phyloP scores from a whole-genome alignment of 257 asterid species.

The Parsonsia alboflavescens region DNA sequence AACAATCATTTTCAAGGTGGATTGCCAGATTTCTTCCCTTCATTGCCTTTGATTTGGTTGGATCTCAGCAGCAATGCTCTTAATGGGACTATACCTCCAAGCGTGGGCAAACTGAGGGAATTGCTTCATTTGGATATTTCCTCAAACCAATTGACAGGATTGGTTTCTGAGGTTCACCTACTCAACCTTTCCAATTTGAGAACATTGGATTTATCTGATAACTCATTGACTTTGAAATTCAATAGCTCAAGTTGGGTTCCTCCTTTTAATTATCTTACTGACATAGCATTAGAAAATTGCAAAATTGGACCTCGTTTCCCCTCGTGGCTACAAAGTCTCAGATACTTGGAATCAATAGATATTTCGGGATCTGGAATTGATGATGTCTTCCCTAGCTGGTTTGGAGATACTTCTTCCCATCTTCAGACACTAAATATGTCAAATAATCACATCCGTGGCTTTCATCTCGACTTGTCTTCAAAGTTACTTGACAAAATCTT shows the following conservation, averaged over 20 bases:
- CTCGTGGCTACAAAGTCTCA: too few species aligned
- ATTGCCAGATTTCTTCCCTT: background rate
- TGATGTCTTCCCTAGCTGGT: too few species aligned
- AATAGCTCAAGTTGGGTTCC: slow-evolving; percentile 21
- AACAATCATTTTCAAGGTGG: slow-evolving; percentile 17
- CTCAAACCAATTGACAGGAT: slow-evolving; percentile 21
- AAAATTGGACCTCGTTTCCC: too few species aligned
- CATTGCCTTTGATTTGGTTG: slow-evolving; percentile 10
- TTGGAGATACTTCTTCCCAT: too few species aligned
- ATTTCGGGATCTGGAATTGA: too few species aligned
- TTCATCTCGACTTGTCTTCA: background rate
- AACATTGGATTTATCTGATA: background rate
- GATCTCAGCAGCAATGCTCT: background rate
- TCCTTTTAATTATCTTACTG: slow-evolving; percentile 18
- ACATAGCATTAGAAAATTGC: background rate
- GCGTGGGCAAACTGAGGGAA: slow-evolving; percentile 13
- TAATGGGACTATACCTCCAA: slow-evolving; percentile 8
- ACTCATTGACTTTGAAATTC: too few species aligned
- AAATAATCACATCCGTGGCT: background rate
- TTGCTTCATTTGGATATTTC: slow-evolving; percentile 8
- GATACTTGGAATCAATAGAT: too few species aligned
- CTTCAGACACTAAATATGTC: slow-evolving; percentile 12
- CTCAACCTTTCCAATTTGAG: slow-evolving; percentile 15
- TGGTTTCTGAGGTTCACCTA: too few species aligned
- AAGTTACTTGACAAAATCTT: too few species aligned